Conservation (phyloP, 108 stramenopile genomes). For the Epipyxis sp. region DNA sequence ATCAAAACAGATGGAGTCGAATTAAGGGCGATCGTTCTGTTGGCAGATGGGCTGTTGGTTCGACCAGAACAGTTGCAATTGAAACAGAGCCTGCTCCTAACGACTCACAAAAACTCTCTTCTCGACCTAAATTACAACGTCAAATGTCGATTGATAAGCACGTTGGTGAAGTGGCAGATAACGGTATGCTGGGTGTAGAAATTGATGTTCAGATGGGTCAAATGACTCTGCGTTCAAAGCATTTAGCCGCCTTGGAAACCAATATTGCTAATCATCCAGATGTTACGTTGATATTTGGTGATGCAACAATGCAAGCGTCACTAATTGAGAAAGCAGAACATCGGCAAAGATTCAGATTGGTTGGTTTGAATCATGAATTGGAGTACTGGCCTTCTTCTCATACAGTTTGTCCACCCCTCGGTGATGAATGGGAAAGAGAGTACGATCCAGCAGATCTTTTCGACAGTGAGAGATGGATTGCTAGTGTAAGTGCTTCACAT, state of each 20-base stretch:
- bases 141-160: slow-evolving; percentile 29
- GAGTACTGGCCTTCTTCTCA: slow-evolving; percentile 38
- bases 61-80: neutral
- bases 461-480: slow-evolving; percentile 34
- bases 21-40: slow-evolving; percentile 30
- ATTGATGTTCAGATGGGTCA: slow-evolving; percentile 42
- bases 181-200: slow-evolving; percentile 41
- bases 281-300: slow-evolving; percentile 39
- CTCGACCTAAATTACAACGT: slow-evolving; percentile 16
- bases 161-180: slow-evolving; percentile 35
- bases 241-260: slow-evolving; percentile 30
- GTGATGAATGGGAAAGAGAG: slow-evolving; percentile 39
- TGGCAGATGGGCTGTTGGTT: slow-evolving; percentile 37
- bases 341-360: slow-evolving; percentile 28
- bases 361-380: slow-evolving; percentile 41
- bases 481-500: no score
- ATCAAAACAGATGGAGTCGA: slow-evolving; percentile 41
- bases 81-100: no score
- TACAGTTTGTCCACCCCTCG: slow-evolving; percentile 29
- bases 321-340: slow-evolving; percentile 37
- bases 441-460: slow-evolving; percentile 38
- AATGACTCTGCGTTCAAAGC: slow-evolving; percentile 41
- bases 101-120: neutral
- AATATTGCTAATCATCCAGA: slow-evolving; percentile 35
- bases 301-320: slow-evolving; percentile 38